A percentile compares a stretch with the other conserved stretches of the same genome.
phyloP scores from a whole-genome alignment of 805 yeast genomes.

The Grigorovia humatica region DNA sequence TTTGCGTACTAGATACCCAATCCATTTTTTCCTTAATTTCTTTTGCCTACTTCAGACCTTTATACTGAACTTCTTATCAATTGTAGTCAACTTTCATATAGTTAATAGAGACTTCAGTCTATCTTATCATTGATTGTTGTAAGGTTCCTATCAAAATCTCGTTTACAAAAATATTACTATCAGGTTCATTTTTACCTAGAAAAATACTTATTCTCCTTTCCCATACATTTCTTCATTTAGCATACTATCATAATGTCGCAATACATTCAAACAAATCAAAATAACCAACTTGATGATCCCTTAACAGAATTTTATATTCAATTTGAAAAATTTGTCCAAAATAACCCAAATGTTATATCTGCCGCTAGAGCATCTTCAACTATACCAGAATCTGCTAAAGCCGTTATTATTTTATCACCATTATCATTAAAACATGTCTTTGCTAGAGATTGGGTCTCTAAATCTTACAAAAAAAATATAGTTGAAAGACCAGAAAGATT shows the following conservation, averaged over 20 bases:
- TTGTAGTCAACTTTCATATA: too few species aligned
- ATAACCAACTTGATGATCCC: conserved; percentile 15
- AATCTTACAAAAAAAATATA: conserved; percentile 51
- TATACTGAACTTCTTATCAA: too few species aligned
- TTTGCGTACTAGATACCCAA: too few species aligned
- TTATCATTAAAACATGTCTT: conserved; percentile 61
- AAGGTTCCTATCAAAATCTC: too few species aligned
- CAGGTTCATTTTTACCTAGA: too few species aligned
- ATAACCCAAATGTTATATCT: conserved; percentile 29
- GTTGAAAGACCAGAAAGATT: conserved; percentile 79
- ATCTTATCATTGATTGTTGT: too few species aligned
- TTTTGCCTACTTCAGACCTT: too few species aligned
- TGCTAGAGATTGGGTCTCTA: conserved; percentile 68
- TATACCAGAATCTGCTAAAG: conserved; percentile 35
- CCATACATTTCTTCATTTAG: background rate
- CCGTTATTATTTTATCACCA: conserved; percentile 59
- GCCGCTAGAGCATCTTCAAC: conserved; percentile 28
- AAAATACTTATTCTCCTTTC: too few species aligned
- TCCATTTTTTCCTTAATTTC: too few species aligned
- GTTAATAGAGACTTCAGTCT: too few species aligned
- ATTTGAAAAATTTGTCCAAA: conserved; percentile 35
- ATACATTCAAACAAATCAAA: background rate
- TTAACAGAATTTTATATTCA: conserved; percentile 33
- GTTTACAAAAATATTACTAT: too few species aligned
- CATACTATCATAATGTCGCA: background rate